Percentiles rank a stretch among this genome's conserved stretches.
phyloP scores from a whole-genome alignment of 805 yeast genomes.

The Lipomyces kockii region DNA sequence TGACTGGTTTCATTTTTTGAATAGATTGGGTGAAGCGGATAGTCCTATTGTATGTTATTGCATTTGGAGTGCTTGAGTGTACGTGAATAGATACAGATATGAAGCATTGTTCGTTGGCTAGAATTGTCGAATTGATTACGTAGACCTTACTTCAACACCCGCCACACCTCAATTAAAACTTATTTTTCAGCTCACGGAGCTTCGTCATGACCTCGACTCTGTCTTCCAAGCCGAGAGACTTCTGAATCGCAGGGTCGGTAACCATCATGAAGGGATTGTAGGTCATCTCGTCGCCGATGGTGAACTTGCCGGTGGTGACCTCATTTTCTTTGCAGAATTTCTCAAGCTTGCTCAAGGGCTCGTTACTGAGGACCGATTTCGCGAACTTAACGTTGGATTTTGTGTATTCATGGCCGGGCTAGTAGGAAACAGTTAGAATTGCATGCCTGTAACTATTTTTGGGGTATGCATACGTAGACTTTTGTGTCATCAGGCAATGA shows the following conservation, averaged over 20 bases:
- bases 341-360: conserved; percentile 61
- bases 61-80: not conserved
- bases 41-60: conserved; percentile 1
- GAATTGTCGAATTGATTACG: not conserved
- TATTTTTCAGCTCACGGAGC: conserved; percentile 78
- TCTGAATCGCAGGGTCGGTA: conserved; percentile 62
- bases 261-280: conserved; percentile 89
- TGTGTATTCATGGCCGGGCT: conserved; percentile 96
- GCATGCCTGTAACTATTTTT: not conserved
- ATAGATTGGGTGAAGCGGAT: conserved; percentile 19
- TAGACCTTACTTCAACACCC: not conserved
- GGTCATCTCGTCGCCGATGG: conserved; percentile 77
- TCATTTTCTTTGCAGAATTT: conserved; percentile 60
- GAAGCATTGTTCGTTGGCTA: not conserved
- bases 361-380: conserved; percentile 59
- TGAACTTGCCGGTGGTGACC: conserved; percentile 81
- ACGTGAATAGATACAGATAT: not conserved
- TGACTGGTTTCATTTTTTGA: conserved; percentile 18
- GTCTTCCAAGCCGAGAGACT: conserved; percentile 59
- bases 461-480: conserved; percentile 55
- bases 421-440: not conserved
- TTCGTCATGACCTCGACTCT: conserved; percentile 67
- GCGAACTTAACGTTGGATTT: conserved; percentile 79
- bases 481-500: conserved; percentile 67
- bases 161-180: conserved; percentile 9